phyloP scores from a whole-genome alignment of 23 red algal genomes.

The Chondrus crispus region DNA sequence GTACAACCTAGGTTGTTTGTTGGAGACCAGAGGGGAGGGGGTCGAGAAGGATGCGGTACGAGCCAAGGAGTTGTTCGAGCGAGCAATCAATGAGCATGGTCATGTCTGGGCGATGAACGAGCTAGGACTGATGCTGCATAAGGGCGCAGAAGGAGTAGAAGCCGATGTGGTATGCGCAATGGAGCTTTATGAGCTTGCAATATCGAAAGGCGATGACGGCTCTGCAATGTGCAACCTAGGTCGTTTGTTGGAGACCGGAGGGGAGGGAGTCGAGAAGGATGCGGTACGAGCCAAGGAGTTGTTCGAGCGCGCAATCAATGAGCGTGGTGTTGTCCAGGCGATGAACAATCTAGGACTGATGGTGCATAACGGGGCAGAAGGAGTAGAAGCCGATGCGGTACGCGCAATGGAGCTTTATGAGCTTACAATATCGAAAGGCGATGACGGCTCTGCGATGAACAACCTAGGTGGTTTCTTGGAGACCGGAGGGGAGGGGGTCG shows the following conservation, averaged over 20 bases:
- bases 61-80: slow-evolving; percentile 21
- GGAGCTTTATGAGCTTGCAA: slow-evolving; percentile 14
- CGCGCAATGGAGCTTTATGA: slow-evolving; percentile 8
- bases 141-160: slow-evolving; percentile 6
- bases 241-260: slow-evolving; percentile 6
- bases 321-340: background rate
- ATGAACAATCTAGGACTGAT: background rate
- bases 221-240: slow-evolving; percentile 31
- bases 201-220: background rate
- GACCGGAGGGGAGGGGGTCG: background rate
- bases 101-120: background rate
- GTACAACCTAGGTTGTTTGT: background rate
- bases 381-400: background rate
- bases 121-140: slow-evolving; percentile 5
- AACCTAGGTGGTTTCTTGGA: background rate
- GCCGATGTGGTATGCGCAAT: background rate
- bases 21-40: background rate
- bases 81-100: slow-evolving; percentile 12
- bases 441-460: background rate
- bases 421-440: background rate
- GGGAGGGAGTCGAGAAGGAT: background rate
- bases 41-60: slow-evolving; percentile 5
- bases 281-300: background rate
- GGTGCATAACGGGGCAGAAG: background rate
- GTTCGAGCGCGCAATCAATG: slow-evolving; percentile 36